A percentile compares a stretch with the other conserved stretches of the same genome.
These are phyloP conservation scores for Allium fistulosum DNA, from an alignment of 106 monocot species.

Conservation along the genomic window DNA sequence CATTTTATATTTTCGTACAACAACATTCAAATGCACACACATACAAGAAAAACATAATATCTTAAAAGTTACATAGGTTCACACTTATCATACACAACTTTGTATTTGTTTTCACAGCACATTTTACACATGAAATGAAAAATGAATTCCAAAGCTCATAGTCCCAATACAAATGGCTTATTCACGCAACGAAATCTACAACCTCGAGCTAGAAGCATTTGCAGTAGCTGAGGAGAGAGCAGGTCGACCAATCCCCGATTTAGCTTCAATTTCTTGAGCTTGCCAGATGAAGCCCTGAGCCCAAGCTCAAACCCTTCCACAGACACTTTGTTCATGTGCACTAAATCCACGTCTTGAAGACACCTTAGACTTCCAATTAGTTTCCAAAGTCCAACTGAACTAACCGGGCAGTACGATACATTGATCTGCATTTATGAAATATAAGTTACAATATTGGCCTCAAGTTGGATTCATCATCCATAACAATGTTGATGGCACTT, in stretches of 20 bases:
- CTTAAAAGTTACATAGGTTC: no score
- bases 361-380: slow-evolving; percentile 51
- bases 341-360: slow-evolving; percentile 73
- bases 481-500: neutral
- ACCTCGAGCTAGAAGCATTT: slow-evolving; percentile 48
- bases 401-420: slow-evolving; percentile 56
- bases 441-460: neutral
- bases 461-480: neutral
- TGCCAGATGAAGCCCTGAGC: slow-evolving; percentile 36
- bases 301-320: slow-evolving; percentile 59
- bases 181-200: slow-evolving; percentile 72
- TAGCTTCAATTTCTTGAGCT: slow-evolving; percentile 86
- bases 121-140: no score
- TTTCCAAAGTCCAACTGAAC: slow-evolving; percentile 40
- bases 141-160: no score
- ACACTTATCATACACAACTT: no score
- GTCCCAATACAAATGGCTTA: slow-evolving; percentile 25
- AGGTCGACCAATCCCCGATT: slow-evolving; percentile 20
- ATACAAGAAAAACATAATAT: no score
- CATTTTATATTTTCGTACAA: no score
- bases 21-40: no score
- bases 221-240: slow-evolving; percentile 44
- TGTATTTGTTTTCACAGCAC: no score
- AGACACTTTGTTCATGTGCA: slow-evolving; percentile 46
- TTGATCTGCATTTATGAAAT: slow-evolving; percentile 40